phyloP scores from a whole-genome alignment of 2,329 filamentous ascomycete genomes.

The Venturia asperata region DNA sequence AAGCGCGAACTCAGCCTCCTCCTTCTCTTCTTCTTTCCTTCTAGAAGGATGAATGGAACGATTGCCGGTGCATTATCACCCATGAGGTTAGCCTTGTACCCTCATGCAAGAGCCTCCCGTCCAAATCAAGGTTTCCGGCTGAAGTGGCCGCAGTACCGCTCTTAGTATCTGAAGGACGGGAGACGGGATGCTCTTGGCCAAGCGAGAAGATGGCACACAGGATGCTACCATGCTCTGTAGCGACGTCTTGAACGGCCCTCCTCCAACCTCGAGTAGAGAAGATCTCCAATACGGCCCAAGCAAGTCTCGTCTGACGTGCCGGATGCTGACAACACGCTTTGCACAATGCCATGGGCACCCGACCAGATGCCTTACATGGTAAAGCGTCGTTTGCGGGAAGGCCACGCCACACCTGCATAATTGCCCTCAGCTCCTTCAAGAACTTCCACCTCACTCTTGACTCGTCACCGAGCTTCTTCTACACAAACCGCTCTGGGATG shows the following conservation, averaged over 20 bases:
- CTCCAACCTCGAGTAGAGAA: neutral
- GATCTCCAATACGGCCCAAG: neutral
- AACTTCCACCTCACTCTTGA: slow-evolving; percentile 3
- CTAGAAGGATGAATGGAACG: slow-evolving; percentile 4
- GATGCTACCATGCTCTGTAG: neutral
- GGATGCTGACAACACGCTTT: neutral
- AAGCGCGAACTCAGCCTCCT: slow-evolving; percentile 1
- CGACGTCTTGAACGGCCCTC: neutral
- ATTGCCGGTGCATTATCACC: neutral
- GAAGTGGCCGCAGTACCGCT: neutral
- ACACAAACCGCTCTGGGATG: neutral
- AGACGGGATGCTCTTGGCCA: neutral
- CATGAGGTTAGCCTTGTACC: neutral
- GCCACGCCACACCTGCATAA: slow-evolving; percentile 1
- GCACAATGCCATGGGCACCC: neutral
- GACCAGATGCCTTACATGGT: slow-evolving; percentile 7
- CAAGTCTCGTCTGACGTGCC: neutral
- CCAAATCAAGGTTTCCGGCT: neutral
- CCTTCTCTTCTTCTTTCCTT: neutral
- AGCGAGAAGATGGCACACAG: neutral
- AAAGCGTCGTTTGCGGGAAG: neutral
- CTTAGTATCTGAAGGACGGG: neutral
- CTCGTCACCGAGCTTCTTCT: neutral
- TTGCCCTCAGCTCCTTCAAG: neutral
- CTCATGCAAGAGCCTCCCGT: neutral